Evolutionary conservation across 805 yeast genomes (phyloP), one percentile per base, ranked within the genome.

Genomic region (Candida krabiensis): DNA sequence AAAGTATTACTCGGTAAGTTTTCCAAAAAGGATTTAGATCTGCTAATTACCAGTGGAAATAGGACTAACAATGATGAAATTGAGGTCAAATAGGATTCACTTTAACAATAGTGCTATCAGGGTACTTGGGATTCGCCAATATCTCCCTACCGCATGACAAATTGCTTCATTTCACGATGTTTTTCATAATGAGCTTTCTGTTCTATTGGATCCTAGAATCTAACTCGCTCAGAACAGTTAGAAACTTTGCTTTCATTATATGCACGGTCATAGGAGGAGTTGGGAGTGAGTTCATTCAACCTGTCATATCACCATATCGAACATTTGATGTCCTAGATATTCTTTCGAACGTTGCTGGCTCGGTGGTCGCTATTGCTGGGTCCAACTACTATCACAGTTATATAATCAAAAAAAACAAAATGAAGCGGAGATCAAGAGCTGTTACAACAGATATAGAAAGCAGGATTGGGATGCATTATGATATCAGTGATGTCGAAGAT

Each of bases 101-200:
- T n/a, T 19, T 43, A 14, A 35, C 47, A 11, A 23, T 37, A 8
- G 26, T 50, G 2, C 35, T 56, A 4, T 55, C 67, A 0, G 40
- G 52, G 1, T 75, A 75, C 43, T 58, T 77, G 5, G 83, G 83
- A 15, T 71, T 77, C 50, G 73, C 80, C 6, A 65, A 66, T 58
- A 51, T 77, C 2, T 65, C 67, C 0, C 48, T 77, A 15, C 56
- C 56, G 7, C 64, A 74, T 53, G 83, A 77, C 49, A 77, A 77
- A 48, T 40, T 56, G 17, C 44, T 74, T 1, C 83, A 77, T 49
- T 74, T 74, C 39, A 26, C 48, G 4, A 63, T 70, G 40, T 77
- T 77, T 45, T 58, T 66, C 40, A 38, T 71, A 1, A 58, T 76
- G 43, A 75, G 77, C 2, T 50, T 56, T 1, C 68, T 74, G 37